phyloP scores from a whole-genome alignment of 768 basidiomycete species.

The Phanerodontia chrysosporium region DNA sequence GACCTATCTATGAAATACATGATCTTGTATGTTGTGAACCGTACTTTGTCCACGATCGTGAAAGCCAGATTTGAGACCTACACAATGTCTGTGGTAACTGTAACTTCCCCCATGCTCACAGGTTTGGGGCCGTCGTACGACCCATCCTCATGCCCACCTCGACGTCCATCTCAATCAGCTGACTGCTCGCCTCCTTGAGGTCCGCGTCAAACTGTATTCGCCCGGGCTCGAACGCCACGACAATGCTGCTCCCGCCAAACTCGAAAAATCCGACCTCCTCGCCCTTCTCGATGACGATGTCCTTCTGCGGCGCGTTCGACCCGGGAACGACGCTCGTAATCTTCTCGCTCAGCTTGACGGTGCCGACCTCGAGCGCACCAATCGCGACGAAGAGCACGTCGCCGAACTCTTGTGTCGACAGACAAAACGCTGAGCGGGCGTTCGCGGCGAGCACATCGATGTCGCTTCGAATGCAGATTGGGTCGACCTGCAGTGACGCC shows the following conservation, averaged over 20 bases:
- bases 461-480: constrained; percentile 4
- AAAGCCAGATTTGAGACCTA: no score
- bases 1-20: neutral
- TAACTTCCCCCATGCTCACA: neutral
- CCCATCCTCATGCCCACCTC: constrained; percentile 6
- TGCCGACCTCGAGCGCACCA: constrained; percentile 5
- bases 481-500: constrained; percentile 1
- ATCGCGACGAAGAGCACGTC: constrained; percentile 6
- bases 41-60: no score
- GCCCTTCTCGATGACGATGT: constrained; percentile 5
- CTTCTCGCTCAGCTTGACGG: constrained; percentile 1
- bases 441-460: constrained; percentile 9
- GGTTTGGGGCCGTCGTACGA: neutral
- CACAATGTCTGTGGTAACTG: neutral
- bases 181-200: constrained; percentile 3
- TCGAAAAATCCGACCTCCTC: constrained; percentile 7
- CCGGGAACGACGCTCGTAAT: neutral
- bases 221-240: constrained; percentile 6
- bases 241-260: constrained; percentile 7
- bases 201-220: constrained; percentile 3
- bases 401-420: neutral
- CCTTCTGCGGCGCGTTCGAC: neutral
- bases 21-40: neutral
- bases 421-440: constrained; percentile 6
- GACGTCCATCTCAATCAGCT: constrained; percentile 8